phyloP scores from a whole-genome alignment of 1,139 yeast species.

The Yueomyces sp. region DNA sequence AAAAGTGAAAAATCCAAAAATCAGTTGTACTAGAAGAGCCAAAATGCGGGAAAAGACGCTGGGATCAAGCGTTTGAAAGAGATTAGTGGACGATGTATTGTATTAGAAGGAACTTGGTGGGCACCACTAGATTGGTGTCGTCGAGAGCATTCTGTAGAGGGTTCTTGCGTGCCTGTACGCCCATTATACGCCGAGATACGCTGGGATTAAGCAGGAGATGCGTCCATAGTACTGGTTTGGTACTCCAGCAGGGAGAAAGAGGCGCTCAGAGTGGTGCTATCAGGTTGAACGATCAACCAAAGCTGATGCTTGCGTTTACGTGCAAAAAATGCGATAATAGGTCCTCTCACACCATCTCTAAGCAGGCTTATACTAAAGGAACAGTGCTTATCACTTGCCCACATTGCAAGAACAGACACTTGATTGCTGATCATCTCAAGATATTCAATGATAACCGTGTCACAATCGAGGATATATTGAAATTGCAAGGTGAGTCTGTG shows the following conservation, averaged over 20 bases:
- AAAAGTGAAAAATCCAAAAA: no score
- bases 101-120: no score
- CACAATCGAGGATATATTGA: constrained; percentile 70
- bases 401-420: constrained; percentile 74
- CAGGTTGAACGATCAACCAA: constrained; percentile 49
- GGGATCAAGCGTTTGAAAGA: no score
- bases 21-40: no score
- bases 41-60: no score
- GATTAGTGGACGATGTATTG: no score
- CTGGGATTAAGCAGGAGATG: background rate
- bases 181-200: background rate
- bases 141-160: background rate
- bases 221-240: background rate
- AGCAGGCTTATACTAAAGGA: constrained; percentile 81
- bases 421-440: constrained; percentile 84
- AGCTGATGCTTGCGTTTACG: constrained; percentile 79
- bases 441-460: constrained; percentile 63
- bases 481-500: constrained; percentile 63
- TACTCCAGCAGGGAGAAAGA: constrained; percentile 1
- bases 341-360: constrained; percentile 77
- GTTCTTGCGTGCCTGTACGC: background rate
- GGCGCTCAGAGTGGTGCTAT: constrained; percentile 10
- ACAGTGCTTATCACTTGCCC: constrained; percentile 89
- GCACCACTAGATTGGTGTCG: background rate
- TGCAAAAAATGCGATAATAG: constrained; percentile 80